Base-by-base conservation (phyloP, 352 stramenopile genomes). In the Globisporangium nagaii region DNA sequence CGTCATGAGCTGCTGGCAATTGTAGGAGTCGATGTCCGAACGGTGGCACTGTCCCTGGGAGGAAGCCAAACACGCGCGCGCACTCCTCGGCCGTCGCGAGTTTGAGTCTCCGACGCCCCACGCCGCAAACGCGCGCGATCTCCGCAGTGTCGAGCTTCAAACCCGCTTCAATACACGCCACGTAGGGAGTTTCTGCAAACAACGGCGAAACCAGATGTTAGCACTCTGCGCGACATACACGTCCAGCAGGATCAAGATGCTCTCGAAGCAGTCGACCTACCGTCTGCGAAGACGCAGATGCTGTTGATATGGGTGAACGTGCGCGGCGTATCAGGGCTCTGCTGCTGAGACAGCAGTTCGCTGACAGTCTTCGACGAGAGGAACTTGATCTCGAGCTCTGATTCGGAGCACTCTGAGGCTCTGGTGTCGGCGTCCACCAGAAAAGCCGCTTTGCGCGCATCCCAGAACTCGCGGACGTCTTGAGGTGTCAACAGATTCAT, bases 201-300 rank as follows among this genome's bases (percentile, higher is more conserved):
- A 48, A 32, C 46, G 12, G 50, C n/a, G 4, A 54, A 54, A 30
- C 15, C 11, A 34, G 43, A 51, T 15, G 19, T 34, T 6, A 27
- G 4, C 9, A 25, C 25, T 36, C 35, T 25, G 43, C 6, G 10
- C 30, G 17, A 49, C n/a, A 37, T 12, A 24, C n/a, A n/a, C n/a
- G n/a, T n/a, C n/a, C n/a, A n/a, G n/a, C n/a, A n/a, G n/a, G n/a
- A n/a, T n/a, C n/a, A n/a, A n/a, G n/a, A n/a, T n/a, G n/a, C n/a
- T n/a, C n/a, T n/a, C n/a, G n/a, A n/a, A n/a, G n/a, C n/a, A n/a
- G n/a, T n/a, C n/a, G n/a, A 55, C 66, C 28, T 60, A 86, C 77
- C 75, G 58, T 87, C 68, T 6, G 74, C 74, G 37, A 89, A 86
- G 40, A 91, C 84, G 54, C 81, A 91, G 37, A 91, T 87, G 27